Base-by-base conservation (phyloP, 2,329 filamentous ascomycete species). In the Onygenales sp. region DNA sequence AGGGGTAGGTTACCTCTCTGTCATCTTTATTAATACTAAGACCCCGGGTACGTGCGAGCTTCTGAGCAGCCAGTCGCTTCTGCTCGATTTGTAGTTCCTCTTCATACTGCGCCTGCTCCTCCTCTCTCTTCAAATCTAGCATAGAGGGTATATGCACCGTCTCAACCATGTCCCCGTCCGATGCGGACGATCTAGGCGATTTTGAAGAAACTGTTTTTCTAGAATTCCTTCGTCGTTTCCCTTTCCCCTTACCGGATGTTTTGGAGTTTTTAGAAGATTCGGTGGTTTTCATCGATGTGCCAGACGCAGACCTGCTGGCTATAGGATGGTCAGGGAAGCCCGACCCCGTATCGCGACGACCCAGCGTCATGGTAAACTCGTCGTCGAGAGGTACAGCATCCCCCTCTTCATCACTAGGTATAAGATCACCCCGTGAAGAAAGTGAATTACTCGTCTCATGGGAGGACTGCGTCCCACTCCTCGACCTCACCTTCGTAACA, bases 321-420 rank as follows among this genome's bases (percentile, higher is more conserved):
- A 47, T 27, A 31, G 84, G 85, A 45, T 80, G 79, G 62, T 89
- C 86, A 53, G 93, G 89, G 13, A 74, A 74, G 42, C 73, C 74
- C 33, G 74, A 66, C 3, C 72, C 72, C 46, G 79, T 82, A n/a
- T 78, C 80, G 59, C 86, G 82, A 51, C 86, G 81, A 56, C 90
- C 85, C 56, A 96, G 76, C 2, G 84, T 83, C 66, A 95, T 84
- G 2, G 90, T 88, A 61, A 97, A 94, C 64, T 96, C 91, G 65
- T 96, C 92, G 62, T 92, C 88, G 14, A 97, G 73, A 10, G 90
- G 88, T n/a, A 95, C 82, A 0, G 92, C 92, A 69, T 97, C 92
- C 67, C 95, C 91, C 58, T 94, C 89, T 51, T 91, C 89, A 63
- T 95, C 90, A 62, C 90, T 95, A 0, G 89, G 89, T 60, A 96